Evolutionary conservation across 176 grass and related monocot genomes (phyloP).

Genomic region (Urochloa ruziziensis): DNA sequence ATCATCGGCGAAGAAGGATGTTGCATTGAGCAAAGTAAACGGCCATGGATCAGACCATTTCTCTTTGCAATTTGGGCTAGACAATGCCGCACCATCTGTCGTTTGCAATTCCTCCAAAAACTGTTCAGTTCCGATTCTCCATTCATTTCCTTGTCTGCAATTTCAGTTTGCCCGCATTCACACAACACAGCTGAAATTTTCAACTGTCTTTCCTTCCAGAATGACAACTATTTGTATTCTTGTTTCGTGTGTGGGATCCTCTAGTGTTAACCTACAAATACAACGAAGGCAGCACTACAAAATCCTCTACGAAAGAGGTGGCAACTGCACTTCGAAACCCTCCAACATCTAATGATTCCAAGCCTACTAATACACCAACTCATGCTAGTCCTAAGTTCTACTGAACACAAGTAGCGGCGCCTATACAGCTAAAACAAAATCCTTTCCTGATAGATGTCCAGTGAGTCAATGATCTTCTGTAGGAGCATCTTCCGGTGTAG

Average conservation of each 20-base stretch:
- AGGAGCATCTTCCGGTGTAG: slow-evolving; percentile 82
- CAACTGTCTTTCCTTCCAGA: background rate
- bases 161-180: background rate
- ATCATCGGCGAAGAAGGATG: no score
- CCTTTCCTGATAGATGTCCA: slow-evolving; percentile 77
- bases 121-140: background rate
- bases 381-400: background rate
- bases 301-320: background rate
- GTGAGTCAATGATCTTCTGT: slow-evolving; percentile 68
- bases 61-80: background rate
- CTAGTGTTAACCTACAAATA: slow-evolving; percentile 7
- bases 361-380: background rate
- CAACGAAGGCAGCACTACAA: background rate
- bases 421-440: slow-evolving; percentile 72
- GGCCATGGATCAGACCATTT: no score
- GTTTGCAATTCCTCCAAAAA: background rate
- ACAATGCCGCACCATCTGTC: background rate
- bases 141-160: background rate
- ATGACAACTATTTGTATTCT: background rate
- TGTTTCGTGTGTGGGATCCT: background rate
- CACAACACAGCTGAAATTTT: background rate
- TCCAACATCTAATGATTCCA: background rate
- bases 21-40: no score
- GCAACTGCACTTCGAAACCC: background rate
- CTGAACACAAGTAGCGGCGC: background rate